phyloP scores from a whole-genome alignment of 225 moss, liverwort and hornwort genomes.

The Straminergon stramineum region DNA sequence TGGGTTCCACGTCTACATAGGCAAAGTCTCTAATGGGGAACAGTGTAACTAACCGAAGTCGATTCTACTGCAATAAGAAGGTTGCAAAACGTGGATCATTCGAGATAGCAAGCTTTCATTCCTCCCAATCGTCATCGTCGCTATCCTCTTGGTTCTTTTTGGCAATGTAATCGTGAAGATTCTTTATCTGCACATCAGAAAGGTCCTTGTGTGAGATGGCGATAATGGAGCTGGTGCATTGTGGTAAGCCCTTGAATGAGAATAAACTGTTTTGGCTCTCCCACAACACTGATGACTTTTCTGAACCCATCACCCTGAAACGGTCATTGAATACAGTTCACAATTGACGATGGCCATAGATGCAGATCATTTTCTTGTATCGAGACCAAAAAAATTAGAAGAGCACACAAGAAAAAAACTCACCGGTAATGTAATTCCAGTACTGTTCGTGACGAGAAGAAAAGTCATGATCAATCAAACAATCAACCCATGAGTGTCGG shows the following conservation, averaged over 20 bases:
- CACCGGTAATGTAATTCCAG: conserved; percentile 51
- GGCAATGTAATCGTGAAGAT: conserved; percentile 45
- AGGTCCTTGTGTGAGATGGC: neutral
- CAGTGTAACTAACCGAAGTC: neutral
- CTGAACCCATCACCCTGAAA: neutral
- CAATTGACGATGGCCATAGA: neutral
- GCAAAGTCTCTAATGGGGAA: neutral
- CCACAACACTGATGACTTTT: neutral
- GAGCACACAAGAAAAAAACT: conserved; percentile 10
- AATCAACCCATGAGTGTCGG: conserved; percentile 13
- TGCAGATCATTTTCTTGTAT: neutral
- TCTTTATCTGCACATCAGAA: conserved; percentile 36
- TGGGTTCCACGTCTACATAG: neutral
- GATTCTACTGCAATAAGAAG: neutral
- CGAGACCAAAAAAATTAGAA: neutral
- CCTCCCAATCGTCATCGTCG: conserved; percentile 59
- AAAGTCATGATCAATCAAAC: neutral
- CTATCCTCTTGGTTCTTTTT: conserved; percentile 44
- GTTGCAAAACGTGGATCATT: too few relatives aligned
- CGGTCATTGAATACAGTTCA: neutral
- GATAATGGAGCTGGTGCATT: neutral
- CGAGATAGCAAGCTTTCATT: neutral
- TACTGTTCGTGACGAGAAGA: conserved; percentile 3
- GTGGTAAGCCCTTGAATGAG: neutral
- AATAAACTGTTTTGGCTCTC: neutral